Evolutionary conservation across 805 yeast species (phyloP), one percentile per base, ranked within the genome.

Genomic region (Teunomyces barrocoloradensis): DNA sequence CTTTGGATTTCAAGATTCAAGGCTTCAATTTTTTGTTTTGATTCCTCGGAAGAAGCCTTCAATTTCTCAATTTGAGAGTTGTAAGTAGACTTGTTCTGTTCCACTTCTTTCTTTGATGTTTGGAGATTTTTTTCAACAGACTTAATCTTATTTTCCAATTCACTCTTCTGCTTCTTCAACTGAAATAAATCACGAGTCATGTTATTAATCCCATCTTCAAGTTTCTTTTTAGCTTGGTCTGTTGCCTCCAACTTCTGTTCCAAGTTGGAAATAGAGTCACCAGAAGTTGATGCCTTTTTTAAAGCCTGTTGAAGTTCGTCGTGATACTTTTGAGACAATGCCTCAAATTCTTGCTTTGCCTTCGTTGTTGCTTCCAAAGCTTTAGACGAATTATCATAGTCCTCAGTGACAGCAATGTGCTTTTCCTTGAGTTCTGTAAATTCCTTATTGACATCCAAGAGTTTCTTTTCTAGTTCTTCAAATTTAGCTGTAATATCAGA

Each of bases 141-240:
- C 34, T 71, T 74, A 12, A 79, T 63, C 6, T 65, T 63, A 21
- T 70, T 69, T 39, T 77, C 82, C 5, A 76, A 56, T 0, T 77
- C 76, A 1, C 78, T 81, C 48, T 83, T 84, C 29, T 81, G 81
- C 46, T 79, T 80, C 0, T 82, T 76, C 37, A 89, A 69, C 42
- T 78, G 78, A 63, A 89, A 79, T 27, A 91, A 69, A 53, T 91
- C 98, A 34, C 92, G 73, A 46, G 85, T 86, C 96, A 91, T 87
- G 55, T 89, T 90, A 60, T 90, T 90, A 44, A 91, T 84, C 3
- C 96, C 97, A 49, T 81, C 84, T 57, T 91, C 97, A 1, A 92
- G 87, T 53, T 79, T 84, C 21, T 74, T 73, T 55, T 81, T 85
- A 10, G 75, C 78, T 6, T 61, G 63, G 38, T 68, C 73, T 6